phyloP scores from a whole-genome alignment of 345 rosid species.

The Conringia planisiliqua region DNA sequence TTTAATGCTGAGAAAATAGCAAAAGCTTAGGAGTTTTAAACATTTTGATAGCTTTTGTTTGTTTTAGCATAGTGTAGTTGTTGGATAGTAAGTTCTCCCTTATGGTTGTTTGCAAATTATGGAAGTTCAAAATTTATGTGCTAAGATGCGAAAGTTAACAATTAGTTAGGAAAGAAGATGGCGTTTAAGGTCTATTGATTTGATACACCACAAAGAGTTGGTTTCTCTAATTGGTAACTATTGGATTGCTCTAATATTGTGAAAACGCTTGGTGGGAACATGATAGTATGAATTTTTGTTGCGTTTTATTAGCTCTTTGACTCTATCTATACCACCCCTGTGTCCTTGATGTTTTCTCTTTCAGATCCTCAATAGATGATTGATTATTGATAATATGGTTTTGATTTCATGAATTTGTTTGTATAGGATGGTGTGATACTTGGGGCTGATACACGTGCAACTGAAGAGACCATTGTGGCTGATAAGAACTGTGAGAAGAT shows the following conservation, averaged over 20 bases:
- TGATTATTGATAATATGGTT: neutral
- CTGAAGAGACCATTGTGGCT: constrained; percentile 95
- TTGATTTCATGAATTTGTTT: neutral
- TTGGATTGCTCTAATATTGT: neutral
- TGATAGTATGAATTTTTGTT: neutral
- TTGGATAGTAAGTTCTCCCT: neutral
- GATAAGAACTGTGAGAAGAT: constrained; percentile 99
- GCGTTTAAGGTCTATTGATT: neutral
- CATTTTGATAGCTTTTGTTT: neutral
- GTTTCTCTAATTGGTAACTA: neutral
- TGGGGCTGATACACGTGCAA: constrained; percentile 89
- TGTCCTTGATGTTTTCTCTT: neutral
- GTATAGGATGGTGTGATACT: constrained; percentile 66
- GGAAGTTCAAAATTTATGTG: neutral
- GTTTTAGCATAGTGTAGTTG: neutral
- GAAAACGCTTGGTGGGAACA: neutral
- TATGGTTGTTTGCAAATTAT: neutral
- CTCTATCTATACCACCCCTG: neutral
- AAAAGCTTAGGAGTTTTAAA: neutral
- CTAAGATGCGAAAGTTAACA: too few species aligned
- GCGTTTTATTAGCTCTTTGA: neutral
- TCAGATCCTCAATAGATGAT: neutral
- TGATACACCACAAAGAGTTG: neutral
- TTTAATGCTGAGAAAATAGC: constrained; percentile 33
- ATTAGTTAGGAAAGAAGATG: neutral